These are phyloP conservation scores for Quercus glauca DNA, from an alignment of 306 rosid species.

Conservation along the genomic window DNA sequence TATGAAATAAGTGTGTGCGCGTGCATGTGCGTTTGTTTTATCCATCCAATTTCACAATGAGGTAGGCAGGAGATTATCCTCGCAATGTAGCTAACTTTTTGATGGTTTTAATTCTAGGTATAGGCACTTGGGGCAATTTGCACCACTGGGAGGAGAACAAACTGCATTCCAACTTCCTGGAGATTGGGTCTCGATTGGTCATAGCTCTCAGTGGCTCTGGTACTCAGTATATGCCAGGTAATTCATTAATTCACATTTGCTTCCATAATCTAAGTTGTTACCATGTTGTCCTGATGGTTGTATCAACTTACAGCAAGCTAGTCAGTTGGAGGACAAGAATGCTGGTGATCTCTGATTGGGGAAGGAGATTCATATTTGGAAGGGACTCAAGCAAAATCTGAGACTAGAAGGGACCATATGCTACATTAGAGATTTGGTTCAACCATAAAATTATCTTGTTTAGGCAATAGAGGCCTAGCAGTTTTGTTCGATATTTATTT, in stretches of 20 bases:
- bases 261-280: neutral
- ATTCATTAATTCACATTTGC: neutral
- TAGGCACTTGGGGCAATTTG: conserved; percentile 90
- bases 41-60: neutral
- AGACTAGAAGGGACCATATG: conserved; percentile 2
- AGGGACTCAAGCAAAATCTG: conserved; percentile 79
- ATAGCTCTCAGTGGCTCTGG: conserved; percentile 95
- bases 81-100: conserved; percentile 16
- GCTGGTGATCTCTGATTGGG: conserved; percentile 83
- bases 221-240: conserved; percentile 96
- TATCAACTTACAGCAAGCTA: conserved; percentile 67
- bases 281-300: neutral
- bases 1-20: neutral
- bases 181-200: conserved; percentile 93
- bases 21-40: no score
- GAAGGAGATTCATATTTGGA: conserved; percentile 73
- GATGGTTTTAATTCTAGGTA: conserved; percentile 47
- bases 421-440: neutral
- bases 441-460: neutral
- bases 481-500: neutral
- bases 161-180: conserved; percentile 97
- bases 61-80: neutral
- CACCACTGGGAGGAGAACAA: conserved; percentile 96
- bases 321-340: conserved; percentile 93
- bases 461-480: neutral